Evolutionary conservation across 495 filamentous ascomycete genomes (phyloP).

Genomic region (Neurospora sp.): DNA sequence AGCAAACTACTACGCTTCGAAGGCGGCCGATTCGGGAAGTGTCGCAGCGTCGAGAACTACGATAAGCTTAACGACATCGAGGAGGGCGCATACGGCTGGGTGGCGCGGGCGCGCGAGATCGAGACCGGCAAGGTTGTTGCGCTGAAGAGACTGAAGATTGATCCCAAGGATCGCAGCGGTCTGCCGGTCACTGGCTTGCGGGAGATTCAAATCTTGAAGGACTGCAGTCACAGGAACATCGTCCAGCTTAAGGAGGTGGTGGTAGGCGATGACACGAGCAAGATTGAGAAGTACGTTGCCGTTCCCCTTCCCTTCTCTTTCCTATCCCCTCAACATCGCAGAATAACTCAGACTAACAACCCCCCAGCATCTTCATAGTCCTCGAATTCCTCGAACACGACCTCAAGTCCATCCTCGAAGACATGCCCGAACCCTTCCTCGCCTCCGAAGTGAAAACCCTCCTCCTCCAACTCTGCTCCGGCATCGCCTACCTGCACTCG

Average conservation of each 20-base stretch:
- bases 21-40: conserved; percentile 54
- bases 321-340: no score
- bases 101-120: conserved; percentile 73
- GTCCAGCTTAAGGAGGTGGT: conserved; percentile 79
- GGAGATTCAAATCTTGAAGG: conserved; percentile 59
- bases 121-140: conserved; percentile 81
- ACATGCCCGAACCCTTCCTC: conserved; percentile 90
- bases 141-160: conserved; percentile 90
- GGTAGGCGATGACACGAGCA: conserved; percentile 54
- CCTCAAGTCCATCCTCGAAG: conserved; percentile 84
- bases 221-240: conserved; percentile 59
- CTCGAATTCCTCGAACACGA: conserved; percentile 99
- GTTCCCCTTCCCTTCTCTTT: conserved; percentile 4
- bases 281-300: conserved; percentile 56
- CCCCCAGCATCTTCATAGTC: conserved; percentile 74
- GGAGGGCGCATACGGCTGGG: conserved; percentile 92
- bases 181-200: conserved; percentile 87
- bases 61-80: conserved; percentile 93
- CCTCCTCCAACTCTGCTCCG: conserved; percentile 69
- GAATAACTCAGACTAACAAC: not conserved
- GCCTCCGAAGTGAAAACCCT: conserved; percentile 90
- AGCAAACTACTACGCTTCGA: conserved; percentile 60
- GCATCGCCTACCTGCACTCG: conserved; percentile 75
- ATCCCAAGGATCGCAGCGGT: conserved; percentile 64
- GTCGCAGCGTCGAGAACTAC: conserved; percentile 79